These are phyloP conservation scores for Metarhizium anisopliae DNA, from an alignment of 2,329 filamentous ascomycete genomes.

Conservation along the genomic window DNA sequence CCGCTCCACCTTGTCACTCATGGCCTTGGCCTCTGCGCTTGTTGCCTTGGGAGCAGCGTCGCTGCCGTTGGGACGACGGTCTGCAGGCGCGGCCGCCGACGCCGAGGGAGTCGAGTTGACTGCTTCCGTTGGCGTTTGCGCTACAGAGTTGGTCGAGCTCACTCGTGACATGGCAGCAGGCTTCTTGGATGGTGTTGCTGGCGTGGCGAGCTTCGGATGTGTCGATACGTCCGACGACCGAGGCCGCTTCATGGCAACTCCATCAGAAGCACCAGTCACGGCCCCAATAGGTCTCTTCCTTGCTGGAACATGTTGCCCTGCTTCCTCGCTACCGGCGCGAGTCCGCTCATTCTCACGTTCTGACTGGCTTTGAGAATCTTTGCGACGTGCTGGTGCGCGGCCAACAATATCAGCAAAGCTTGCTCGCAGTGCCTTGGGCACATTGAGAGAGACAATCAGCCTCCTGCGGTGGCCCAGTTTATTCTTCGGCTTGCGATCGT, in stretches of 20 bases:
- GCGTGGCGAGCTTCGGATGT: slow-evolving; percentile 25
- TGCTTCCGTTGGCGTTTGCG: slow-evolving; percentile 39
- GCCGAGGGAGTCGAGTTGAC: slow-evolving; percentile 24
- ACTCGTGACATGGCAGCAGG: slow-evolving; percentile 43
- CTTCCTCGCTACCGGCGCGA: slow-evolving; percentile 34
- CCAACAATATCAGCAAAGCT: slow-evolving; percentile 37
- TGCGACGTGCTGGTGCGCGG: slow-evolving; percentile 27
- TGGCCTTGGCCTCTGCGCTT: slow-evolving; percentile 12
- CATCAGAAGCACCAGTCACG: slow-evolving; percentile 27
- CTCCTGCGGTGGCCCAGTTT: slow-evolving; percentile 16
- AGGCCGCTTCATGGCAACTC: slow-evolving; percentile 31
- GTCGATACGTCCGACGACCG: slow-evolving; percentile 31
- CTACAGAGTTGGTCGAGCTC: slow-evolving; percentile 43
- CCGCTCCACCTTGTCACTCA: slow-evolving; percentile 26
- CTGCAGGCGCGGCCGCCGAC: slow-evolving; percentile 7
- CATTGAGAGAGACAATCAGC: slow-evolving; percentile 36
- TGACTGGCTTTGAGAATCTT: slow-evolving; percentile 20
- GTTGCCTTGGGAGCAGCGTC: slow-evolving; percentile 18
- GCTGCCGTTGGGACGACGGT: slow-evolving; percentile 23
- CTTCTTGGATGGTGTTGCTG: slow-evolving; percentile 45
- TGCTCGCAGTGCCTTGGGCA: slow-evolving; percentile 38
- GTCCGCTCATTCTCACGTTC: slow-evolving; percentile 14
- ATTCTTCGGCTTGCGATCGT: slow-evolving; percentile 7
- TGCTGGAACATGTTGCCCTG: slow-evolving; percentile 22
- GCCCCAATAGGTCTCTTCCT: slow-evolving; percentile 39